Conservation (phyloP, 2,329 filamentous ascomycete genomes). For the Fusarium miscanthi region DNA sequence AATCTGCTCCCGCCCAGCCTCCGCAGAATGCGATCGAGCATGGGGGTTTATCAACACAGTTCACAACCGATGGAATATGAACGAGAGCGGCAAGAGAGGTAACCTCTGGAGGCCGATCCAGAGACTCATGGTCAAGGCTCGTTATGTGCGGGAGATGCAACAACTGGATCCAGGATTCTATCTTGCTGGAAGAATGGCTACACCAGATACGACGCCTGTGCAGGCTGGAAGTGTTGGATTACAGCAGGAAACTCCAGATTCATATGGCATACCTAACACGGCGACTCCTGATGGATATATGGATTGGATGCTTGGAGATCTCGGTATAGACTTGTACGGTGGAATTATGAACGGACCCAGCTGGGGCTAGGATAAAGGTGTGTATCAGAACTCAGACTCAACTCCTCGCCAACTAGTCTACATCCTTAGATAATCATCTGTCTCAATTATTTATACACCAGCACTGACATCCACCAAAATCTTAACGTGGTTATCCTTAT, state of each 20-base stretch:
- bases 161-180: neutral
- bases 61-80: neutral
- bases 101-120: neutral
- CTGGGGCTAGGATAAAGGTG: neutral
- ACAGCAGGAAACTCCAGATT: neutral
- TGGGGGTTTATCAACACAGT: neutral
- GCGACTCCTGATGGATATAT: neutral
- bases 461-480: slow-evolving; percentile 17
- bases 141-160: neutral
- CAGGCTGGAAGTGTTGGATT: fast-evolving
- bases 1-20: neutral
- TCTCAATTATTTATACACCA: neutral
- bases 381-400: fast-evolving
- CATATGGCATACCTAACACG: fast-evolving
- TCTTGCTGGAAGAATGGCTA: neutral
- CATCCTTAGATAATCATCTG: fast-evolving
- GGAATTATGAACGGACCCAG: neutral
- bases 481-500: slow-evolving; percentile 25
- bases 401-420: neutral
- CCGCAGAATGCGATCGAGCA: neutral
- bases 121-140: neutral
- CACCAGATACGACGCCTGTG: fast-evolving
- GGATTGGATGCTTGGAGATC: neutral
- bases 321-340: neutral
- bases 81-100: neutral